Conservation (phyloP, 2,329 filamentous ascomycete genomes). For the Penicillium sp. region DNA sequence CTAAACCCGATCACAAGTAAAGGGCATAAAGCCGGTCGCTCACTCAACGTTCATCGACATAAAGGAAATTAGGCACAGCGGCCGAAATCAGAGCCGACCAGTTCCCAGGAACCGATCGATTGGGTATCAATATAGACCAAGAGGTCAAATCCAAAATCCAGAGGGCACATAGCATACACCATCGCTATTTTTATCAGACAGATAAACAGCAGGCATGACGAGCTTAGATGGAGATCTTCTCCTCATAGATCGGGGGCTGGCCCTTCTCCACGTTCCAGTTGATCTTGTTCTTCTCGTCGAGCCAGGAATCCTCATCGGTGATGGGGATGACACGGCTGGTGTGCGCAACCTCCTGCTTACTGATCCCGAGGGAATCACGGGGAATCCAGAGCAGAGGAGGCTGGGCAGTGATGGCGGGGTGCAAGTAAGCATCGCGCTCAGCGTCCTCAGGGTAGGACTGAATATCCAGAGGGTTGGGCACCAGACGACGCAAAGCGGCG, state of each 20-base stretch:
- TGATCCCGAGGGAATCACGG: constrained; percentile 71
- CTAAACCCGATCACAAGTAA: background rate
- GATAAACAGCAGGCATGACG: background rate
- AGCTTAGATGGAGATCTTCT: constrained; percentile 55
- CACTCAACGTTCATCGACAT: background rate
- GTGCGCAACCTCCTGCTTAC: constrained; percentile 73
- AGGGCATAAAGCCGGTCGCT: background rate
- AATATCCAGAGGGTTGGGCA: constrained; percentile 59
- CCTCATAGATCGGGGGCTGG: constrained; percentile 60
- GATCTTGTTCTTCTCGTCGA: constrained; percentile 70
- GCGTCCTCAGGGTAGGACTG: constrained; percentile 63
- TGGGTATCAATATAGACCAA: constrained; percentile 26
- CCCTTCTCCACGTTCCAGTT: constrained; percentile 59
- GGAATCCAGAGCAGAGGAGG: constrained; percentile 83
- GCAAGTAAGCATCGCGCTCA: constrained; percentile 70
- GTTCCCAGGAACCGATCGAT: background rate
- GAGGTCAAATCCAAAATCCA: background rate
- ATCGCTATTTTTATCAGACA: background rate
- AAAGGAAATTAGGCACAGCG: constrained; percentile 3
- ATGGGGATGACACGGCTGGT: constrained; percentile 72
- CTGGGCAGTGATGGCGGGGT: constrained; percentile 65
- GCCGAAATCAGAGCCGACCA: constrained; percentile 12
- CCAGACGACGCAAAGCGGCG: constrained; percentile 65
- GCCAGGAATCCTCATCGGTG: constrained; percentile 72
- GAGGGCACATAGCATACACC: background rate